A percentile compares a stretch with the other conserved stretches of the same genome.
Conservation (phyloP, 495 filamentous ascomycete genomes). For the Penicillium nucicola region DNA sequence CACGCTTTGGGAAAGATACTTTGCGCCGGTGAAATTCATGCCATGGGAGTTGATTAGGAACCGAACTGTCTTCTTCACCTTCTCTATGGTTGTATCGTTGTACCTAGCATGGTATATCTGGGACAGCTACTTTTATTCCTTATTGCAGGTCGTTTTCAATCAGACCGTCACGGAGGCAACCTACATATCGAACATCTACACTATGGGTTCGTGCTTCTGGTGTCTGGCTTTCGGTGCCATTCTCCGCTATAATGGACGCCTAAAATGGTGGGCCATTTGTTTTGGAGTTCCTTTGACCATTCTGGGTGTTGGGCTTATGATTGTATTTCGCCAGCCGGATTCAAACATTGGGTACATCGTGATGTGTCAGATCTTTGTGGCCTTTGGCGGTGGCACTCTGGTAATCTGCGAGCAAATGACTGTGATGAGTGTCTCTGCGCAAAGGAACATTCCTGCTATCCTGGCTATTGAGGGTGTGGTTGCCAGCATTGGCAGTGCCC, state of each 20-base stretch:
- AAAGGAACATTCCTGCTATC: constrained; percentile 60
- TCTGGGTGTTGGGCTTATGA: constrained; percentile 53
- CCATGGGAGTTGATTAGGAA: constrained; percentile 51
- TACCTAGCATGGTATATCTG: constrained; percentile 44
- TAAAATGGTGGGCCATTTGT: constrained; percentile 43
- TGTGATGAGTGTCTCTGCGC: constrained; percentile 57
- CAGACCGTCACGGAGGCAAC: constrained; percentile 49
- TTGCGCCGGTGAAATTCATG: constrained; percentile 52
- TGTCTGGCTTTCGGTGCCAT: constrained; percentile 42
- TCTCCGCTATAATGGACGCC: constrained; percentile 49
- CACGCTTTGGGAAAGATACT: constrained; percentile 48
- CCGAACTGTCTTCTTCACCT: constrained; percentile 55
- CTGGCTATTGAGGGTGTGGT: constrained; percentile 59
- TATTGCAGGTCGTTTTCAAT: constrained; percentile 61
- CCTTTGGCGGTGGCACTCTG: constrained; percentile 53
- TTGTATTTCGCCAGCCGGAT: constrained; percentile 56
- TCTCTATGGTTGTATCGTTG: constrained; percentile 45
- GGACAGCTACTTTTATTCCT: constrained; percentile 52
- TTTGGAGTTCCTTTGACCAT: constrained; percentile 56
- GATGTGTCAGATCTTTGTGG: constrained; percentile 68
- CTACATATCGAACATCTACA: constrained; percentile 46
- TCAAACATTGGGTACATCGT: constrained; percentile 57
- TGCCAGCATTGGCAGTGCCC: constrained; percentile 55
- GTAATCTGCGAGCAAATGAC: constrained; percentile 61
- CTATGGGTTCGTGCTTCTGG: constrained; percentile 38